A percentile compares a stretch with the other conserved stretches of the same genome.
Conservation (phyloP, 129 eudicot species). For the Glebionis coronaria region DNA sequence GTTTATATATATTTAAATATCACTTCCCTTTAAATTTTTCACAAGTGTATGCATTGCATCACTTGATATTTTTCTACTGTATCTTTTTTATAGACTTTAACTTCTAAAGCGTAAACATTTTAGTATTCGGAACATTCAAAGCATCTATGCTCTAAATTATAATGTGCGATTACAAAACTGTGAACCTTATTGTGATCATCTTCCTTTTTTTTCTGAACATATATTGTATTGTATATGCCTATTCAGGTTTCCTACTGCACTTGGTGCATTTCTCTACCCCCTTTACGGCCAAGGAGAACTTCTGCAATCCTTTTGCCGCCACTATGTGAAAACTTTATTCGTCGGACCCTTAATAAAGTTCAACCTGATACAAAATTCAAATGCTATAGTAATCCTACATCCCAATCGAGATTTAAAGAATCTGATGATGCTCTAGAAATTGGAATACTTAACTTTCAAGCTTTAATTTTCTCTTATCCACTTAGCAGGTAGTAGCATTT, state of each 20-base stretch:
- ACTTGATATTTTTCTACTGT: no score
- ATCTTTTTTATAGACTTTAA: no score
- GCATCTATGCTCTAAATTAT: background rate
- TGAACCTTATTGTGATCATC: constrained; percentile 16
- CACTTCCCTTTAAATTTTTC: no score
- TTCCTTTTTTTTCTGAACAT: constrained; percentile 16
- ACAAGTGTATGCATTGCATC: no score
- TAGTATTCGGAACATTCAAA: no score
- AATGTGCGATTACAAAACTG: background rate
- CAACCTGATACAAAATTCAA: constrained; percentile 48
- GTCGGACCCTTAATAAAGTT: constrained; percentile 61
- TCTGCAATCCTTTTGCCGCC: constrained; percentile 94
- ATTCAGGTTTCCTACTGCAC: constrained; percentile 80
- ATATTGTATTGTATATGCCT: constrained; percentile 14
- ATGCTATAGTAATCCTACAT: constrained; percentile 84
- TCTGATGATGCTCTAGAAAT: constrained; percentile 67
- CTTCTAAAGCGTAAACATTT: no score
- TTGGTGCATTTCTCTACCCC: constrained; percentile 89
- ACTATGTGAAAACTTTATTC: constrained; percentile 81
- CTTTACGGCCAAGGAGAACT: constrained; percentile 96
- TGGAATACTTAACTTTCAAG: no score
- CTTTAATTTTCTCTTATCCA: no score
- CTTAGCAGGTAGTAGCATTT: no score
- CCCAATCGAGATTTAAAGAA: constrained; percentile 84
- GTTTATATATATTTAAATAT: no score